Percentiles rank a stretch among this genome's conserved stretches.
phyloP scores from a whole-genome alignment of 805 yeast species.

The Hanseniaspora meyeri region DNA sequence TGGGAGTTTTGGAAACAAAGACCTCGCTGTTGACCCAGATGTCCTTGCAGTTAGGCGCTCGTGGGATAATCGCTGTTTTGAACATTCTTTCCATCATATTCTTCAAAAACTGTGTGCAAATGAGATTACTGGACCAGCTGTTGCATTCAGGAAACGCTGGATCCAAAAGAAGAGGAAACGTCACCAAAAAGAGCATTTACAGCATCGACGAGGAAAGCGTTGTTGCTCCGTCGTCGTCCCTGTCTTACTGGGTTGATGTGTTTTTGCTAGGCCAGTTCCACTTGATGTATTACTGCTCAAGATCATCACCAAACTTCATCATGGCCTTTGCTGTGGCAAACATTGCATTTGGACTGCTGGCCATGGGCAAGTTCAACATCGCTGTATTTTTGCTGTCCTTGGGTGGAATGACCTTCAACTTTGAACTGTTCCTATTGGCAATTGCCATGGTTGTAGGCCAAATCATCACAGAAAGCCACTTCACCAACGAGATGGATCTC shows the following conservation, averaged over 20 bases:
- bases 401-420: constrained; percentile 55
- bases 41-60: constrained; percentile 38
- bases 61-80: constrained; percentile 47
- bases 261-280: constrained; percentile 66
- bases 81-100: constrained; percentile 44
- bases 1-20: constrained; percentile 11
- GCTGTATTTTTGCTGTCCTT: constrained; percentile 48
- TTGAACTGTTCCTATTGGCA: constrained; percentile 53
- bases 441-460: constrained; percentile 31
- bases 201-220: background rate
- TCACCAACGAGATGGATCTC: constrained; percentile 37
- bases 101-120: constrained; percentile 35
- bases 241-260: constrained; percentile 47
- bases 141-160: background rate
- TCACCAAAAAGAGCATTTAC: background rate
- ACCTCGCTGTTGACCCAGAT: constrained; percentile 9
- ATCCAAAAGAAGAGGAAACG: constrained; percentile 6
- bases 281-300: constrained; percentile 60
- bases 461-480: constrained; percentile 29
- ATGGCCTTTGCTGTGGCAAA: constrained; percentile 61
- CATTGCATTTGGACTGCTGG: constrained; percentile 38
- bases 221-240: constrained; percentile 18
- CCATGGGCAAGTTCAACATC: constrained; percentile 37
- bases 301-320: constrained; percentile 80
- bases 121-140: constrained; percentile 15